phyloP scores from a whole-genome alignment of 2,329 filamentous ascomycete species.

The Monilinia fructigena region DNA sequence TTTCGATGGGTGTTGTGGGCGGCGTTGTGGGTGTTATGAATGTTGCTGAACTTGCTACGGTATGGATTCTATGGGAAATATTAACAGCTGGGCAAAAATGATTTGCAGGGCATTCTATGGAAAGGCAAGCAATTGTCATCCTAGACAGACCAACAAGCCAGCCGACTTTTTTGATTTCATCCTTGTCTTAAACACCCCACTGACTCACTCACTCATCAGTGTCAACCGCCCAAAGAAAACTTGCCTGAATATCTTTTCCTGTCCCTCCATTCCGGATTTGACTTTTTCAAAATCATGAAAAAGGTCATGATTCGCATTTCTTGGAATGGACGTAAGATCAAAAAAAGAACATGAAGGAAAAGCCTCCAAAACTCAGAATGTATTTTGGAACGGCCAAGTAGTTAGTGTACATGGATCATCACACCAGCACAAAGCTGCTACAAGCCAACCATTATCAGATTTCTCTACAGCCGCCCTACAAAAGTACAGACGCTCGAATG shows the following conservation, averaged over 20 bases:
- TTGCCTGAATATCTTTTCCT: neutral
- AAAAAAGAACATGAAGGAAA: neutral
- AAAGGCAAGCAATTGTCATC: neutral
- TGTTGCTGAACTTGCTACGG: too few species aligned
- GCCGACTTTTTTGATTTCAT: neutral
- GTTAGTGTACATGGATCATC: neutral
- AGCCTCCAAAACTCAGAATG: constrained; percentile 8
- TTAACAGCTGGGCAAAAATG: constrained; percentile 13
- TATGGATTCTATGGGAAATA: neutral
- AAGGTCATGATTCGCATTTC: neutral
- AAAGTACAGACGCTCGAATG: neutral
- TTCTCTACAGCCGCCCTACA: neutral
- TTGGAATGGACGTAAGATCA: neutral
- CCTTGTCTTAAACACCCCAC: constrained; percentile 2
- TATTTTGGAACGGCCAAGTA: neutral
- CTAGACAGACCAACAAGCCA: neutral
- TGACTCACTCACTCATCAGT: neutral
- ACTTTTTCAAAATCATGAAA: neutral
- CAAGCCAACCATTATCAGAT: constrained; percentile 7
- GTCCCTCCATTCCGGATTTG: constrained; percentile 13
- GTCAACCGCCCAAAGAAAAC: neutral
- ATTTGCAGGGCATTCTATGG: constrained; percentile 7
- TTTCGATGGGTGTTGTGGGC: neutral
- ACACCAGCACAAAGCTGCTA: neutral
- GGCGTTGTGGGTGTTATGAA: too few species aligned